Evolutionary conservation across 2,329 filamentous ascomycete genomes (phyloP), one percentile per base, ranked within the genome.

Genomic region (Lachnellula willkommii): DNA sequence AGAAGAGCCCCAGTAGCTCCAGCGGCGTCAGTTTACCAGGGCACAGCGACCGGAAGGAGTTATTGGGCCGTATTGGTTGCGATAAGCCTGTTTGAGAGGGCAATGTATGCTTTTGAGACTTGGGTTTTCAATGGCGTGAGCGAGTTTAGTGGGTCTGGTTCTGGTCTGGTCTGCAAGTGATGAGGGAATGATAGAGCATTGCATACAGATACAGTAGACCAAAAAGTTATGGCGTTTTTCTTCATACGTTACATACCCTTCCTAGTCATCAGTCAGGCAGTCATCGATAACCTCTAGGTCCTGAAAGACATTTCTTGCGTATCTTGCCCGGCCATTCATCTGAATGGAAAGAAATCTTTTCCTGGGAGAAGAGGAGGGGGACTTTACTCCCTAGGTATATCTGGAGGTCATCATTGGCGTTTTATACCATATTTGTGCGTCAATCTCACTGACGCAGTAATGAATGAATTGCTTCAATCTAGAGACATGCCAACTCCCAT

Each of bases 1-100:
- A 60, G 47, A 70, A 69, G 52, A 60, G 59, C 26, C 37, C 63
- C 3, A 64, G 58, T 24, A 68, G 62, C 51, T 55, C 66, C 4
- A 68, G 62, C n/a, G 67, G 69, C 0, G 67, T 69, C 22, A 70
- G 65, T 52, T 53, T 69, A 26, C 64, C 67, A 2, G 65, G 68
- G 7, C 66, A 69, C 45, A 66, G 65, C 20, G 68, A 69, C 55
- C 57, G 66, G 45, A 71, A 71, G 54, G 68, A 71, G 54, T 62
- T 70, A 47, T 56, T 71, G 26, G 68, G 67, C 11, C 53, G 69
- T 36, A 71, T 71, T 58, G 68, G 69, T 12, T 71, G 68, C 59
- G 69, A 71, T 59, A 71, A 70, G 59, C 60, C 62, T 54, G 58
- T 66, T 63, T 68, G 60, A 62, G 54, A 57, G 35, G 48, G 35